Conservation (phyloP, 2,329 filamentous ascomycete species). For the Colletotrichum spaethianum region DNA sequence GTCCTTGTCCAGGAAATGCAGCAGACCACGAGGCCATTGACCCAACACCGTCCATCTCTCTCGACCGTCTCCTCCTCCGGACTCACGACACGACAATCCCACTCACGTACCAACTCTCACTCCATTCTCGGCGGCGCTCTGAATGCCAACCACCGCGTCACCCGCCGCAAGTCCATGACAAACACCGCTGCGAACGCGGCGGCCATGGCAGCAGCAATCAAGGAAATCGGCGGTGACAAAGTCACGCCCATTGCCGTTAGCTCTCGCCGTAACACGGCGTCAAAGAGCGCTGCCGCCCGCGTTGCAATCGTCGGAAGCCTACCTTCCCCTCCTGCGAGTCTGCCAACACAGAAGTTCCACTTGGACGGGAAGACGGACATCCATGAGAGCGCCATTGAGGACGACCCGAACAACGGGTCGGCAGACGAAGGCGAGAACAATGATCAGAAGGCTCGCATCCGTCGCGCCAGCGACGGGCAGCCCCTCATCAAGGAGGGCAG, state of each 20-base stretch:
- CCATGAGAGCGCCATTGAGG: constrained; percentile 77
- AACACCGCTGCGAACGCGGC: constrained; percentile 80
- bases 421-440: constrained; percentile 67
- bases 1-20: constrained; percentile 70
- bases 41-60: constrained; percentile 73
- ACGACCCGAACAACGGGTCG: constrained; percentile 74
- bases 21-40: constrained; percentile 76
- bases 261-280: constrained; percentile 77
- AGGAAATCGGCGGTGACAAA: constrained; percentile 74
- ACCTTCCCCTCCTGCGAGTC: constrained; percentile 77
- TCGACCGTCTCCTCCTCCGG: constrained; percentile 71
- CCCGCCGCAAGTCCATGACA: constrained; percentile 94
- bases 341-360: constrained; percentile 71
- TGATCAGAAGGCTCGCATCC: constrained; percentile 63
- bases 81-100: constrained; percentile 72
- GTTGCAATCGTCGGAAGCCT: constrained; percentile 69
- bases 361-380: constrained; percentile 64
- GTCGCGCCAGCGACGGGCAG: constrained; percentile 88
- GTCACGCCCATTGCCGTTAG: constrained; percentile 69
- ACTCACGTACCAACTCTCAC: constrained; percentile 84
- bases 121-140: constrained; percentile 83
- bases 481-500: constrained; percentile 84
- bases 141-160: constrained; percentile 87
- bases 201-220: constrained; percentile 80
- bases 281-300: constrained; percentile 72